Percentiles rank a stretch among this genome's conserved stretches.
Conservation (phyloP, 2,329 filamentous ascomycete genomes). For the Ophiosphaerella korrae region DNA sequence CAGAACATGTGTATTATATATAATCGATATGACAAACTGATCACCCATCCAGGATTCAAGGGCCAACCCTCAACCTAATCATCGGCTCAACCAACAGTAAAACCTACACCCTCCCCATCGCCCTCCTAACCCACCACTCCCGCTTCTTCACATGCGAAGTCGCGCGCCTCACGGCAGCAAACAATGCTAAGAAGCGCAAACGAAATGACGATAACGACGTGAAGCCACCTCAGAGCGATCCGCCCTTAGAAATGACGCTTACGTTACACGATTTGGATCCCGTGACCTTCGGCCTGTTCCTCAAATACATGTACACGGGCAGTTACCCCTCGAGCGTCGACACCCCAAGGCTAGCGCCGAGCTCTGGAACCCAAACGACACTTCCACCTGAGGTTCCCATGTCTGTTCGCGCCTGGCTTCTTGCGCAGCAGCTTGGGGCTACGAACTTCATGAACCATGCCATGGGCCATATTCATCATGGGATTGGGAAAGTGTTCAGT, state of each 20-base stretch:
- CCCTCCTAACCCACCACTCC: conserved; percentile 14
- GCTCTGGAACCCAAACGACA: background rate
- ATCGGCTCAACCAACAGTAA: conserved; percentile 4
- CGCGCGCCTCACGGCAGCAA: background rate
- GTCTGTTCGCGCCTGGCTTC: conserved; percentile 21
- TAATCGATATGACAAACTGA: background rate
- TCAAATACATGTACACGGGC: conserved; percentile 28
- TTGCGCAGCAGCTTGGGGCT: conserved; percentile 16
- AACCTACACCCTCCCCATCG: conserved; percentile 12
- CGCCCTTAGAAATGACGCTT: no score
- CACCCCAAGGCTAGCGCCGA: background rate
- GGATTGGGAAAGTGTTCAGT: conserved; percentile 11
- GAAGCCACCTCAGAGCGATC: no score
- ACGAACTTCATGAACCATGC: conserved; percentile 20
- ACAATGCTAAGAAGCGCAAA: conserved; percentile 12
- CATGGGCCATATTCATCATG: conserved; percentile 11
- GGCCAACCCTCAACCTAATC: conserved; percentile 5
- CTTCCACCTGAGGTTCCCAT: conserved; percentile 1
- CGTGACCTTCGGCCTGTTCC: conserved; percentile 24
- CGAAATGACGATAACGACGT: no score
- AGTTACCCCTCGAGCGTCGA: conserved; percentile 17
- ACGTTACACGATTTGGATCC: conserved; percentile 8
- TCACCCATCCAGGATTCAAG: conserved; percentile 11
- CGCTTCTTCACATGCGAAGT: conserved; percentile 11
- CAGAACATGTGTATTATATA: background rate